These are phyloP conservation scores for Candida sanyaensis DNA, from an alignment of 1,139 yeast genomes.

Conservation along the genomic window DNA sequence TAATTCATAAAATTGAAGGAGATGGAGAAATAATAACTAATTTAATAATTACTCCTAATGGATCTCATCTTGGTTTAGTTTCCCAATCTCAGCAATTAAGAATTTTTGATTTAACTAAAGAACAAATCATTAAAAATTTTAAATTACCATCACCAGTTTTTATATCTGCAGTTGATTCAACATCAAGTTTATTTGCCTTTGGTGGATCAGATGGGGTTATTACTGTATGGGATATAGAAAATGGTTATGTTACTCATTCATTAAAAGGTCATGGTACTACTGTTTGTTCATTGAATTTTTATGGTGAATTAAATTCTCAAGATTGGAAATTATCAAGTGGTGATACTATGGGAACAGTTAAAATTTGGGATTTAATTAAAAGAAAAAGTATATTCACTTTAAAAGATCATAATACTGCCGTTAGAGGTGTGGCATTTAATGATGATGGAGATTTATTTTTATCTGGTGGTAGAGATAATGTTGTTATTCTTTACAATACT, in stretches of 20 bases:
- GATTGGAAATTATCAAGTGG: slow-evolving; percentile 86
- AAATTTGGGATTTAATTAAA: slow-evolving; percentile 89
- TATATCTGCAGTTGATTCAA: slow-evolving; percentile 72
- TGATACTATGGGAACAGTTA: slow-evolving; percentile 82
- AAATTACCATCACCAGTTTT: slow-evolving; percentile 79
- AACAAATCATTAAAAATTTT: slow-evolving; percentile 51
- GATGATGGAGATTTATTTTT: slow-evolving; percentile 56
- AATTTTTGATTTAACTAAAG: slow-evolving; percentile 53
- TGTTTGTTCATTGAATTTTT: slow-evolving; percentile 72
- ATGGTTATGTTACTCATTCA: slow-evolving; percentile 86
- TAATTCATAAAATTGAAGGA: slow-evolving; percentile 69
- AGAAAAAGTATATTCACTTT: slow-evolving; percentile 65
- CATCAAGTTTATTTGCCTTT: slow-evolving; percentile 85
- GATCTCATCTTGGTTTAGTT: slow-evolving; percentile 63
- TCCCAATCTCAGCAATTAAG: slow-evolving; percentile 85
- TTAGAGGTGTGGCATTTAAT: slow-evolving; percentile 78
- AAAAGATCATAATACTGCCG: slow-evolving; percentile 81
- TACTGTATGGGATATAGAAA: slow-evolving; percentile 89
- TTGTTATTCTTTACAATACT: slow-evolving; percentile 63
- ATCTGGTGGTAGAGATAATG: slow-evolving; percentile 89
- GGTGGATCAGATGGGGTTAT: slow-evolving; percentile 96
- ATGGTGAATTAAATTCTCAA: slow-evolving; percentile 68
- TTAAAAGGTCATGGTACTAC: slow-evolving; percentile 96
- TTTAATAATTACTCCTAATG: slow-evolving; percentile 76
- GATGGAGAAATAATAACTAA: slow-evolving; percentile 86